phyloP scores from a whole-genome alignment of 2,329 filamentous ascomycete genomes.

The Cercospora canescens region DNA sequence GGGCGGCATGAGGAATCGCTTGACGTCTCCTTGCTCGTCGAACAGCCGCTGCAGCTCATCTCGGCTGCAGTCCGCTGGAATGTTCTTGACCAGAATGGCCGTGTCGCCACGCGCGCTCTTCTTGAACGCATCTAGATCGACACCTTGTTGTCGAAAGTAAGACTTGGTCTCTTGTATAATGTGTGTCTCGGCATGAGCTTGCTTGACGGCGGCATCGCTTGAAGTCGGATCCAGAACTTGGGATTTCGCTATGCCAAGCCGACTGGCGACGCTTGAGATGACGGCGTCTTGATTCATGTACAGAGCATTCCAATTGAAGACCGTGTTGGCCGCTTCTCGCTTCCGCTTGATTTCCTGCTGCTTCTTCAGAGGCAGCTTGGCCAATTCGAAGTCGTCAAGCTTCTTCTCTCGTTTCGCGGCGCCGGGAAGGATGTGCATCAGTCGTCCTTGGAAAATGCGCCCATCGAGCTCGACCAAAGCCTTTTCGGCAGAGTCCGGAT shows the following conservation, averaged over 20 bases:
- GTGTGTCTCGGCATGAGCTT: conserved; percentile 93
- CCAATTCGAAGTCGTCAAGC: conserved; percentile 84
- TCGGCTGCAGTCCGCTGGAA: conserved; percentile 76
- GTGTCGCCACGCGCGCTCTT: conserved; percentile 79
- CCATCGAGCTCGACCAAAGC: conserved; percentile 81
- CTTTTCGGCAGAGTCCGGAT: conserved; percentile 70
- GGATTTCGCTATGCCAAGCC: conserved; percentile 85
- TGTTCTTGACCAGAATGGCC: conserved; percentile 91
- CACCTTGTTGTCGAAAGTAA: conserved; percentile 84
- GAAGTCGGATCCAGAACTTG: conserved; percentile 95
- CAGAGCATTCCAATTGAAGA: conserved; percentile 99
- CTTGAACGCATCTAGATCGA: conserved; percentile 91
- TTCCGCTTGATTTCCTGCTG: conserved; percentile 88
- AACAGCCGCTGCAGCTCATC: conserved; percentile 80
- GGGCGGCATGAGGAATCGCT: conserved; percentile 85
- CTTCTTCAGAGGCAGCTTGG: conserved; percentile 90
- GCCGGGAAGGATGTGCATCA: conserved; percentile 86
- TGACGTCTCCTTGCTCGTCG: conserved; percentile 79
- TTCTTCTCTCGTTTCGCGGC: conserved; percentile 77
- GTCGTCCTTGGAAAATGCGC: conserved; percentile 85
- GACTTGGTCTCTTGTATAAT: conserved; percentile 94
- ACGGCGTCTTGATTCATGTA: conserved; percentile 96
- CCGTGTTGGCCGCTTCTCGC: conserved; percentile 71
- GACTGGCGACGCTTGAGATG: conserved; percentile 81
- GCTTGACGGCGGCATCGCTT: conserved; percentile 90